Base-by-base conservation (phyloP, 768 basidiomycete genomes). In the Crepidotus variabilis region DNA sequence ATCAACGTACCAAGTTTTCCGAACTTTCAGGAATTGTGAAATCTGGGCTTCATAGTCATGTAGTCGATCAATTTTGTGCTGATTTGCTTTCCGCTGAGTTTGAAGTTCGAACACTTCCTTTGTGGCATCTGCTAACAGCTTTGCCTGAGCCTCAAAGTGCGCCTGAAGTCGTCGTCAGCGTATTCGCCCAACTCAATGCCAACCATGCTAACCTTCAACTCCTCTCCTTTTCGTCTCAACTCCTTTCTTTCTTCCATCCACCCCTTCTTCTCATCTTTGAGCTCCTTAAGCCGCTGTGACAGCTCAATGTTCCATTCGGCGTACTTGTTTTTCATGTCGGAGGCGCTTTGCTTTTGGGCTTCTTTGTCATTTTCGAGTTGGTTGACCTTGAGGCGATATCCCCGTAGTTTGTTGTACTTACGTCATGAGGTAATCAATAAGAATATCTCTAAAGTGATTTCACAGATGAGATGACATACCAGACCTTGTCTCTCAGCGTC, bases 11-110 rank as follows among this genome's bases (percentile, higher is more conserved):
- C 93, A 96, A 61, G 93, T 71, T 51, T 81, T 78, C 65, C 92
- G 89, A 64, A 88, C 81, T 55, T 85, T 83, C 45, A 87, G 74
- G 57, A 92, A 81, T 63, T 94, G 90, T 52, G 91, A 87, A 47
- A 96, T 92, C 62, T 90, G 87, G n/a, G 74, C 76, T 66, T 97
- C 94, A 61, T 94, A 96, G 68, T 96, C 92, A 50, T 78, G 74
- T 45, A 96, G 75, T 16, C 89, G 81, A 58, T 87, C 84, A 11
- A 96, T 82, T 66, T 94, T 94, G 63, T 90, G 90, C 57, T 86
- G 82, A 47, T 79, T 86, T 69, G 90, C 90, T 63, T 90, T 89
- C 61, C 80, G 78, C 63, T 86, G 81, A 18, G 90, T 94, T 66
- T 87, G 75, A 28, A 96, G 73, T 52, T 82, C 78, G 63, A 89